Conservation (phyloP, 1,284 basidiomycete genomes). For the Bjerkandera adusta region DNA sequence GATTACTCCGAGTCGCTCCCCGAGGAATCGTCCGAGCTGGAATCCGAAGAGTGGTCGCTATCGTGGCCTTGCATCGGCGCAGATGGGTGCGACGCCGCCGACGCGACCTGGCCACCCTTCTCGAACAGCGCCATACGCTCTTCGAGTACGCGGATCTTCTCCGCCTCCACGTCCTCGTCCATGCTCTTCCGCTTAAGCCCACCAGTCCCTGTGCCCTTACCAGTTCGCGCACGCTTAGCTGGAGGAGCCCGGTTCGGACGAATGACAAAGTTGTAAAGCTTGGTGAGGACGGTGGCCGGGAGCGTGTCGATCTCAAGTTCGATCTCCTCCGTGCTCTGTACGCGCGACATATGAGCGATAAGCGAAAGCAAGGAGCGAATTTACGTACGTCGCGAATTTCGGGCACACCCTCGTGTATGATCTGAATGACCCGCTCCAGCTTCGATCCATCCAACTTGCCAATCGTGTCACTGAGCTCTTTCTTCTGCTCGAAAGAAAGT, state of each 20-base stretch:
- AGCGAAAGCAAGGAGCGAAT: slow-evolving; percentile 7
- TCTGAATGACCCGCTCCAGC: slow-evolving; percentile 83
- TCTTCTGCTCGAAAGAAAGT: slow-evolving; percentile 92
- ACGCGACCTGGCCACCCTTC: slow-evolving; percentile 40
- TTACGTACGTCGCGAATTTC: slow-evolving; percentile 84
- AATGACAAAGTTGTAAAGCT: slow-evolving; percentile 93
- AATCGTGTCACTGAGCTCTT: slow-evolving; percentile 93
- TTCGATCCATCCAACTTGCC: slow-evolving; percentile 74
- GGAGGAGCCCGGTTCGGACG: slow-evolving; percentile 61
- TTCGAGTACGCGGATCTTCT: slow-evolving; percentile 88
- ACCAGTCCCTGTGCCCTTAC: slow-evolving; percentile 80
- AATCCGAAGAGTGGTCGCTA: slow-evolving; percentile 75
- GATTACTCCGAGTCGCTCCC: slow-evolving; percentile 76
- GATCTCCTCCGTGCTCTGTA: slow-evolving; percentile 90
- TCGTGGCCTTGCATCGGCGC: slow-evolving; percentile 43
- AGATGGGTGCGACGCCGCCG: slow-evolving; percentile 25
- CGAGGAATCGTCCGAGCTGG: slow-evolving; percentile 71
- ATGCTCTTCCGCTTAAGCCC: slow-evolving; percentile 89
- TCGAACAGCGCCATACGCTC: slow-evolving; percentile 78
- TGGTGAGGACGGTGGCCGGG: slow-evolving; percentile 79
- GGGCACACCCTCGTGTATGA: slow-evolving; percentile 88
- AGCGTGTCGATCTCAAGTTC: slow-evolving; percentile 94
- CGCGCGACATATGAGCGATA: slow-evolving; percentile 12
- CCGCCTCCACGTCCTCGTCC: slow-evolving; percentile 86
- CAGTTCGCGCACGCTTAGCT: slow-evolving; percentile 63